These are phyloP conservation scores for Starmerella sp. DNA, from an alignment of 805 yeast species.

Conservation along the genomic window DNA sequence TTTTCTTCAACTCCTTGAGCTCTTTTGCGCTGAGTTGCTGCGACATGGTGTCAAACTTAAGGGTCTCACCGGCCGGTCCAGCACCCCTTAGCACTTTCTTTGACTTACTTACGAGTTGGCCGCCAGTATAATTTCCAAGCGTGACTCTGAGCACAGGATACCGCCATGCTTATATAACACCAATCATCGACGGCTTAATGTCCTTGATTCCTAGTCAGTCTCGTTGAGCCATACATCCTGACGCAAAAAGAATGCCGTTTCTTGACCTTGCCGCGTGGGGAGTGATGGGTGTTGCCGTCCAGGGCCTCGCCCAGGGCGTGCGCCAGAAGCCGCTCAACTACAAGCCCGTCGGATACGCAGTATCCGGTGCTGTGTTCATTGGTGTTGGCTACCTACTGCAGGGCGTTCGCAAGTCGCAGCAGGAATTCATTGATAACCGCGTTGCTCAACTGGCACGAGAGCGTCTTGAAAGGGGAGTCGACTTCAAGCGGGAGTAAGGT, in stretches of 20 bases:
- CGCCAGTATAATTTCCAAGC: not conserved
- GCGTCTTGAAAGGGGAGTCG: conserved; percentile 26
- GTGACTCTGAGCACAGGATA: not conserved
- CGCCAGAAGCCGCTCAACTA: conserved; percentile 29
- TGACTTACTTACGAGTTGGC: not conserved
- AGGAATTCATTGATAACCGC: conserved; percentile 25
- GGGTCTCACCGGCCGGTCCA: not conserved
- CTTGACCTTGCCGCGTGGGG: conserved; percentile 24
- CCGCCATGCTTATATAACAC: not conserved
- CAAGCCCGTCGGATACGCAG: conserved; percentile 28
- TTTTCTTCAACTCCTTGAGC: conserved; percentile 75
- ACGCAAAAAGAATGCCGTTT: conserved; percentile 11
- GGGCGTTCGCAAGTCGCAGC: conserved; percentile 25
- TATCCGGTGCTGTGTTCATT: conserved; percentile 27
- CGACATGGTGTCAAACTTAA: not conserved
- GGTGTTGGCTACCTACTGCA: conserved; percentile 28
- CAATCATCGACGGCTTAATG: not conserved
- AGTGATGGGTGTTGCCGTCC: conserved; percentile 21
- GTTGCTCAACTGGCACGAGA: conserved; percentile 22
- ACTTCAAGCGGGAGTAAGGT: conserved; percentile 19
- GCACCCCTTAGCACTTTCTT: not conserved
- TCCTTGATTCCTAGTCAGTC: not conserved
- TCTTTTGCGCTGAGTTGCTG: conserved; percentile 6
- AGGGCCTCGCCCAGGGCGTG: conserved; percentile 28
- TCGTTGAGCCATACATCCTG: not conserved